phyloP scores from a whole-genome alignment of 2,329 filamentous ascomycete species.

The Dryadomyces quercivorus region DNA sequence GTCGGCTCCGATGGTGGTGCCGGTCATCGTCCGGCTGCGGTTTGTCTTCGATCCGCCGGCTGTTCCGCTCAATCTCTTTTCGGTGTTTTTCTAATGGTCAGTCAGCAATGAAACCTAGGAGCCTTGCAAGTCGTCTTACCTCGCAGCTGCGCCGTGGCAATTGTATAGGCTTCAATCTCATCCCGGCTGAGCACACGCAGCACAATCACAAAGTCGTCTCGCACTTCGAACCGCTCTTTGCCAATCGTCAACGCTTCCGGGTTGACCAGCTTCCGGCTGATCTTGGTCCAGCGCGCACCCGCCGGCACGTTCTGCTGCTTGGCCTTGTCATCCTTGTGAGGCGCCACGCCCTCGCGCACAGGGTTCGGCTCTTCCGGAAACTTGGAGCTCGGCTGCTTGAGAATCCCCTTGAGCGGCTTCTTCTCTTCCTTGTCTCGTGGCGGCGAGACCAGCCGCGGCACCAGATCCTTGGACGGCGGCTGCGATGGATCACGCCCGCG shows the following conservation, averaged over 20 bases:
- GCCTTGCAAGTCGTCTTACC: conserved; percentile 37
- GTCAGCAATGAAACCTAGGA: not conserved
- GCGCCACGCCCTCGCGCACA: conserved; percentile 79
- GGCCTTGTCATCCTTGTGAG: conserved; percentile 75
- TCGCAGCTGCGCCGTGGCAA: conserved; percentile 69
- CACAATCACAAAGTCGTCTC: conserved; percentile 90
- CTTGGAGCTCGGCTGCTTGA: conserved; percentile 67
- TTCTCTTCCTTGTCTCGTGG: conserved; percentile 33
- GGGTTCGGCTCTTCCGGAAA: conserved; percentile 82
- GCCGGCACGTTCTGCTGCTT: conserved; percentile 56
- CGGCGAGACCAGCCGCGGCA: conserved; percentile 61
- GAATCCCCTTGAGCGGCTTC: conserved; percentile 68
- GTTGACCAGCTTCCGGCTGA: conserved; percentile 78
- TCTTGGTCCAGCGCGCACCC: conserved; percentile 86
- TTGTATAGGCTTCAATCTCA: conserved; percentile 79
- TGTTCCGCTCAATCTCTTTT: conserved; percentile 22
- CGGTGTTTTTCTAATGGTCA: conserved; percentile 21
- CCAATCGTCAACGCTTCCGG: conserved; percentile 74
- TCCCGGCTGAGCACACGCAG: conserved; percentile 76
- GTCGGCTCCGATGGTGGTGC: not conserved
- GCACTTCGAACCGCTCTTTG: conserved; percentile 85
- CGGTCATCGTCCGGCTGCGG: conserved; percentile 4
- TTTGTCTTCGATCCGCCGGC: not conserved
- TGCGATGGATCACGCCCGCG: conserved; percentile 6
- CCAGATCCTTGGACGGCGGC: conserved; percentile 2